phyloP scores from a whole-genome alignment of 2,329 filamentous ascomycete genomes.

The Ascochyta fabae region DNA sequence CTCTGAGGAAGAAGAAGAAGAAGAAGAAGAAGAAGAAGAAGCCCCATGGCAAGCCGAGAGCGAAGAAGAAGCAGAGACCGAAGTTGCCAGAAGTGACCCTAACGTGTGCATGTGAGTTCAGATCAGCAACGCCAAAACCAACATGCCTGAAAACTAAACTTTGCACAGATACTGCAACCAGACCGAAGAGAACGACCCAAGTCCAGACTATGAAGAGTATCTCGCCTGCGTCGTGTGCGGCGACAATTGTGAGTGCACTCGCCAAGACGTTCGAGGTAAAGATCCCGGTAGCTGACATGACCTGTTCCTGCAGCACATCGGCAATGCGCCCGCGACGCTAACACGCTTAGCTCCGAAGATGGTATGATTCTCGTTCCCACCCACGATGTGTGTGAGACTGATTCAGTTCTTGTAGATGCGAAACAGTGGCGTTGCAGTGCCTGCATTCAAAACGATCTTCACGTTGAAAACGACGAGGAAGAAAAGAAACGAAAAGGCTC shows the following conservation, averaged over 20 bases:
- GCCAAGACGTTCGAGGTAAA: conserved; percentile 29
- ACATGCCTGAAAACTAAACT: conserved; percentile 21
- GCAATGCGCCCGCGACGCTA: conserved; percentile 81
- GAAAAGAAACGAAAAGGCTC: conserved; percentile 7
- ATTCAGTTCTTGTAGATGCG: conserved; percentile 54
- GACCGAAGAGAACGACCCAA: conserved; percentile 82
- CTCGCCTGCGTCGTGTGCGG: conserved; percentile 79
- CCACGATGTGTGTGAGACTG: conserved; percentile 7
- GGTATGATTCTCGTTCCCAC: conserved; percentile 59
- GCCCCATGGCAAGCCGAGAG: conserved; percentile 61
- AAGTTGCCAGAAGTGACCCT: conserved; percentile 59
- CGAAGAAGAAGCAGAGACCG: conserved; percentile 63
- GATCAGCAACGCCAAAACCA: conserved; percentile 16
- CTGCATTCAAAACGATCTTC: conserved; percentile 58
- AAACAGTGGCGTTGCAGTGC: conserved; percentile 67
- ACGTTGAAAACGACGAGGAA: conserved; percentile 20
- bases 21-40: conserved; percentile 64
- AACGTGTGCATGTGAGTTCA: conserved; percentile 69
- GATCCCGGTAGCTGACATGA: conserved; percentile 54
- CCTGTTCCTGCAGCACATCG: conserved; percentile 75
- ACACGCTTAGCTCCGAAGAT: conserved; percentile 66
- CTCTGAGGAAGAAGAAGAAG: conserved; percentile 59
- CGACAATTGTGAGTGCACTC: conserved; percentile 73
- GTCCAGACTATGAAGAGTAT: conserved; percentile 80
- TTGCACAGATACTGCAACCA: conserved; percentile 75